Evolutionary conservation across 2,329 filamentous ascomycete species (phyloP).

Genomic region (Colletotrichum kahawae): DNA sequence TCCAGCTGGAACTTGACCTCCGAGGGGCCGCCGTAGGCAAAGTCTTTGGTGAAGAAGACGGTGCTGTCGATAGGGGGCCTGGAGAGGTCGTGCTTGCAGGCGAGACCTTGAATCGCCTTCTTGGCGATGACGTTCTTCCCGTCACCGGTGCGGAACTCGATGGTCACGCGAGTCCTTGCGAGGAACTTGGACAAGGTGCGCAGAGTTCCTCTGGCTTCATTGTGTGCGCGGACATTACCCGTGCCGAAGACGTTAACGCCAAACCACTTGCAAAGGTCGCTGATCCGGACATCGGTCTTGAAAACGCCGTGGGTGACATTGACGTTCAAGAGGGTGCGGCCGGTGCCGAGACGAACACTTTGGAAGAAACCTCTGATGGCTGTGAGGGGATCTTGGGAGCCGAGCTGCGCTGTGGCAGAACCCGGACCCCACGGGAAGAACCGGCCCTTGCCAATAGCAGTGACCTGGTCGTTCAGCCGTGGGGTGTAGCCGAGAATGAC

Average conservation of each 20-base stretch:
- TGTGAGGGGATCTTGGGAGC: slow-evolving; percentile 34
- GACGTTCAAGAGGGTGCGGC: slow-evolving; percentile 57
- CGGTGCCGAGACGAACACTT: slow-evolving; percentile 58
- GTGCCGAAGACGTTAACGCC: slow-evolving; percentile 11
- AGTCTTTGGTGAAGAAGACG: not conserved
- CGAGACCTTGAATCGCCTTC: slow-evolving; percentile 32
- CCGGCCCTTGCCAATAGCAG: slow-evolving; percentile 50
- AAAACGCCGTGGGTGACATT: slow-evolving; percentile 62
- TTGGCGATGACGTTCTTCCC: slow-evolving; percentile 19
- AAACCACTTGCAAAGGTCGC: slow-evolving; percentile 20
- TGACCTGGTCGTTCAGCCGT: slow-evolving; percentile 38
- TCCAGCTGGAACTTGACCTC: slow-evolving; percentile 37
- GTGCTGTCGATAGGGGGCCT: not conserved
- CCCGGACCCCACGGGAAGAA: slow-evolving; percentile 49
- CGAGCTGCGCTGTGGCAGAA: slow-evolving; percentile 31
- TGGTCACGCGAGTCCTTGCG: slow-evolving; percentile 41
- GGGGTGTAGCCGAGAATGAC: slow-evolving; percentile 54
- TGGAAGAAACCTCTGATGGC: slow-evolving; percentile 61
- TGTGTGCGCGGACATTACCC: not conserved
- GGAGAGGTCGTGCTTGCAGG: slow-evolving; percentile 6
- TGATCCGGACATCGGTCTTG: slow-evolving; percentile 41
- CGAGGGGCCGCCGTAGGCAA: slow-evolving; percentile 25
- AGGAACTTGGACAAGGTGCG: slow-evolving; percentile 40
- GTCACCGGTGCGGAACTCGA: slow-evolving; percentile 32
- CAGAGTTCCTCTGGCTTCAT: slow-evolving; percentile 20